Conservation (phyloP, 257 asterid species). For the Phtheirospermum japonicum region DNA sequence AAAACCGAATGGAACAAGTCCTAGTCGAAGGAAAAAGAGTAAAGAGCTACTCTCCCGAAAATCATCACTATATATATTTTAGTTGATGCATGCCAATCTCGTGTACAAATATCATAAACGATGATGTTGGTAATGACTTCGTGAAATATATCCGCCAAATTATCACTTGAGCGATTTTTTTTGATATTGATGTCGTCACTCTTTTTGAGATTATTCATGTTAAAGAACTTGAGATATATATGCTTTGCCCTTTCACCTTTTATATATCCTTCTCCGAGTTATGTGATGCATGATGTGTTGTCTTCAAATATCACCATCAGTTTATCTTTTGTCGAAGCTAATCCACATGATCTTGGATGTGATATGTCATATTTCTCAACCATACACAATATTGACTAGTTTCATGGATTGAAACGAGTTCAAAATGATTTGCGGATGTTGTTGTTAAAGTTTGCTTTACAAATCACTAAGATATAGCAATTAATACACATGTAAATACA, state of each 20-base stretch:
- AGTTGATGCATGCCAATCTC: not conserved
- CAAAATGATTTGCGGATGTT: not conserved
- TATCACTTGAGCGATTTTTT: not conserved
- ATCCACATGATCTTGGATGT: not conserved
- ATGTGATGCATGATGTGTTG: not conserved
- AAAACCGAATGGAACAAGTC: not conserved
- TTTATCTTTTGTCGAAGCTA: not conserved
- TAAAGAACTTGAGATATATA: not conserved
- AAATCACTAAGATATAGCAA: not conserved
- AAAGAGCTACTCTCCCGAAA: not conserved
- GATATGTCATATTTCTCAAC: not conserved
- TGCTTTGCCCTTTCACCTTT: not conserved
- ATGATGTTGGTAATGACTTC: not conserved
- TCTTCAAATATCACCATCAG: not conserved
- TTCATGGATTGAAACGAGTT: not conserved
- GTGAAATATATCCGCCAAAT: not conserved
- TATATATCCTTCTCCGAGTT: not conserved
- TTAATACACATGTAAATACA: not conserved
- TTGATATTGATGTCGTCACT: not conserved
- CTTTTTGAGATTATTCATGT: not conserved
- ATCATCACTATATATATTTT: too few relatives aligned
- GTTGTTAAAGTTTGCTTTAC: not conserved
- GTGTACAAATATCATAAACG: not conserved
- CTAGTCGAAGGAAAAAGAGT: not conserved
- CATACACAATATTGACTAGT: not conserved